Conservation (phyloP, 768 basidiomycete species). For the Lepiota venenata region DNA sequence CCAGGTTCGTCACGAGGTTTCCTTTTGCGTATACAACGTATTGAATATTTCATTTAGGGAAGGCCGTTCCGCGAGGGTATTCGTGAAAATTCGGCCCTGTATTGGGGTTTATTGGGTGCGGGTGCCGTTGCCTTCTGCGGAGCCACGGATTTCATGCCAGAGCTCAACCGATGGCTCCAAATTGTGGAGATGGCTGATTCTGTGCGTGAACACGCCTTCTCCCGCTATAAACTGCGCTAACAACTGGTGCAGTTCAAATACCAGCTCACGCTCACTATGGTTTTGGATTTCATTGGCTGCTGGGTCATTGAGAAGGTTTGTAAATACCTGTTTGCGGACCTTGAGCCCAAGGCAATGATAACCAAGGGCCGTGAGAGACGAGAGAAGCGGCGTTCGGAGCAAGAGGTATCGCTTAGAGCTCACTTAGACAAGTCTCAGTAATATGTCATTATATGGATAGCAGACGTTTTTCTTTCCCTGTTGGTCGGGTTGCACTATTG, state of each 20-base stretch:
- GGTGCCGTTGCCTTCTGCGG: constrained; percentile 90
- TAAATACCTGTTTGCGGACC: constrained; percentile 84
- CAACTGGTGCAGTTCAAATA: constrained; percentile 69
- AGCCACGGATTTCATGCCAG: constrained; percentile 91
- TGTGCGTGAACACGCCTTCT: constrained; percentile 44
- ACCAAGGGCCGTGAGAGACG: constrained; percentile 81
- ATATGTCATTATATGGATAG: neutral
- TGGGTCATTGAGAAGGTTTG: constrained; percentile 79
- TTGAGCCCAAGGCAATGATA: constrained; percentile 83
- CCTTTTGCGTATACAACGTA: neutral
- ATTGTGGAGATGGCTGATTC: constrained; percentile 82
- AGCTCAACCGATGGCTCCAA: constrained; percentile 95
- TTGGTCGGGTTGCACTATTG: no score
- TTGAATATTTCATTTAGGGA: constrained; percentile 44
- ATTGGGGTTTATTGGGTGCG: constrained; percentile 88
- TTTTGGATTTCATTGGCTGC: constrained; percentile 85
- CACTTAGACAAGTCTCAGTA: constrained; percentile 3
- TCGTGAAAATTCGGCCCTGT: constrained; percentile 91
- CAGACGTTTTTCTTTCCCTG: no score
- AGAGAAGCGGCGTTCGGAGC: constrained; percentile 47
- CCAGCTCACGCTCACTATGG: constrained; percentile 76
- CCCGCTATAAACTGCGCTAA: neutral
- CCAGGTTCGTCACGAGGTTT: constrained; percentile 46
- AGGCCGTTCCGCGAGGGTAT: constrained; percentile 99
- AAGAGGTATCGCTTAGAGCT: constrained; percentile 10